Evolutionary conservation across 2,329 filamentous ascomycete species (phyloP).

Genomic region (Aspergillus niger): DNA sequence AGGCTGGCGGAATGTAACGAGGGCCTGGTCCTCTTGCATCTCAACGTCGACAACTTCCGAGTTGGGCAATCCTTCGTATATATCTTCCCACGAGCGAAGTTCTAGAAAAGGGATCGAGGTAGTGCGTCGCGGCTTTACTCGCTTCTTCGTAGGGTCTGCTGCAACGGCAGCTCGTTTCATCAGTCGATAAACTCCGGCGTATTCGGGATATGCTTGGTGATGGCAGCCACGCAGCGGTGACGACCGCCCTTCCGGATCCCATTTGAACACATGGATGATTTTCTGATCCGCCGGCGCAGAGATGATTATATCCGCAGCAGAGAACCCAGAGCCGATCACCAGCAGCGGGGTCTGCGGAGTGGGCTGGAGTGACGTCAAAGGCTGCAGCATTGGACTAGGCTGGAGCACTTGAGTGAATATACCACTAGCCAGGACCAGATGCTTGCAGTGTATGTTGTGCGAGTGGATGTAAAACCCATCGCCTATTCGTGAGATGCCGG

Average conservation of each 20-base stretch:
- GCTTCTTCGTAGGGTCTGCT: conserved; percentile 23
- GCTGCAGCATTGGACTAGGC: conserved; percentile 52
- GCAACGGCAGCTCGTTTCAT: conserved; percentile 57
- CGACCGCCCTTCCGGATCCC: conserved; percentile 57
- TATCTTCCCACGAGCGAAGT: conserved; percentile 51
- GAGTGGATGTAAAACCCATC: conserved; percentile 55
- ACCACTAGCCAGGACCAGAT: conserved; percentile 61
- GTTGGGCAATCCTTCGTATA: conserved; percentile 60
- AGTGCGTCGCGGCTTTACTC: conserved; percentile 29
- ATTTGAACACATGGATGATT: conserved; percentile 63
- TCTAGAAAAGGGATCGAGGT: conserved; percentile 51
- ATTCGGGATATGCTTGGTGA: conserved; percentile 63
- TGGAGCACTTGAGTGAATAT: conserved; percentile 59
- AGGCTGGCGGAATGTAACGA: conserved; percentile 47
- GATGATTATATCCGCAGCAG: conserved; percentile 63
- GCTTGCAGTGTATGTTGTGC: conserved; percentile 56
- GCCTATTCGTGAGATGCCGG: conserved; percentile 46
- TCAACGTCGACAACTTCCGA: conserved; percentile 49
- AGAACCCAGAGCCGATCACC: conserved; percentile 63
- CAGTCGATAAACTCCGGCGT: conserved; percentile 60
- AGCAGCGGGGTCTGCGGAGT: conserved; percentile 47
- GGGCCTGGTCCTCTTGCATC: conserved; percentile 32
- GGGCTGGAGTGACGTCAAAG: conserved; percentile 42
- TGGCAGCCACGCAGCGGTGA: conserved; percentile 62
- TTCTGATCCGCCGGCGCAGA: conserved; percentile 53